Evolutionary conservation across 2,329 filamentous ascomycete species (phyloP).

Genomic region (Venturia effusa): DNA sequence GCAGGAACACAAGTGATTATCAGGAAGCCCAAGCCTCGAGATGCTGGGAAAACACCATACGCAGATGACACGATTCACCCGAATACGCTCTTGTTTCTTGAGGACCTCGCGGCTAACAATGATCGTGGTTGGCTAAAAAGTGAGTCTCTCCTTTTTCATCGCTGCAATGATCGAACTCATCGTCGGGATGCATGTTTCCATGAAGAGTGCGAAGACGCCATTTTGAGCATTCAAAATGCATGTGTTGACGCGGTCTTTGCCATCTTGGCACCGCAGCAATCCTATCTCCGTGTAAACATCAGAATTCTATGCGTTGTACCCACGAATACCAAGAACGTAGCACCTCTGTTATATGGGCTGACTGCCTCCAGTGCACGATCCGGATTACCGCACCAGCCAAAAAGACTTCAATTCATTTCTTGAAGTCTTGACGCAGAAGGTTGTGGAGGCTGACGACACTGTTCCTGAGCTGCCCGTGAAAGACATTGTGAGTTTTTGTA

Average conservation of each 20-base stretch:
- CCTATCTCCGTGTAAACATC: not conserved
- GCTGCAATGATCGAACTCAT: not conserved
- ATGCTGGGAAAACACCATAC: constrained; percentile 48
- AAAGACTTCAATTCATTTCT: constrained; percentile 77
- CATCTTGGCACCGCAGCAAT: not conserved
- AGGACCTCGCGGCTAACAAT: constrained; percentile 49
- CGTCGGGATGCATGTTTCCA: not conserved
- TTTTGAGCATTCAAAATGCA: not conserved
- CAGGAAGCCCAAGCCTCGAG: constrained; percentile 51
- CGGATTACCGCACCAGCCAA: constrained; percentile 65
- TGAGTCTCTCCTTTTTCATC: constrained; percentile 23
- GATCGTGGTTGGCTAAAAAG: constrained; percentile 54
- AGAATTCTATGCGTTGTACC: not conserved
- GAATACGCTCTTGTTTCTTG: constrained; percentile 51
- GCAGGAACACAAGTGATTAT: constrained; percentile 52
- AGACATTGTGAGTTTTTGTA: constrained; percentile 50
- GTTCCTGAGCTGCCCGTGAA: constrained; percentile 79
- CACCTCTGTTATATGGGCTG: not conserved
- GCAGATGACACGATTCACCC: constrained; percentile 48
- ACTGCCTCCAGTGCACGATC: constrained; percentile 55
- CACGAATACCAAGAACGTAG: not conserved
- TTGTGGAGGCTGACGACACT: constrained; percentile 65
- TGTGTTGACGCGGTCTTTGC: not conserved
- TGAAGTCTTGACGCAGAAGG: constrained; percentile 56
- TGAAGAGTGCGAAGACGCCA: not conserved